Base-by-base conservation (phyloP, 2,329 filamentous ascomycete species). In the Metarhizium album region DNA sequence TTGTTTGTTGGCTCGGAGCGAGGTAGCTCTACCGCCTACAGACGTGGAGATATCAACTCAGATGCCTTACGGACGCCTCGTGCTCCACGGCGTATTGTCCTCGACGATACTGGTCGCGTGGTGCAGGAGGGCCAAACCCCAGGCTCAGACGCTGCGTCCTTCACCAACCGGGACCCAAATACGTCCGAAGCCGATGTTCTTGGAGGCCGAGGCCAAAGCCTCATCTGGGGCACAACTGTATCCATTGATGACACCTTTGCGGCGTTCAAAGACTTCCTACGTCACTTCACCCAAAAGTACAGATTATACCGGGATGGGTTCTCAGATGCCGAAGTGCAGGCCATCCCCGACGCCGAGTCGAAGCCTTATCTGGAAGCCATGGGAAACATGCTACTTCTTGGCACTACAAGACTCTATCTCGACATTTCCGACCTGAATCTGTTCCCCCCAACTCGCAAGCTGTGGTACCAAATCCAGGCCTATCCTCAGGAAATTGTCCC, bases 141-240 rank as follows among this genome's bases (percentile, higher is more conserved):
- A 20, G 72, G 74, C 52, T 83, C 80, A 0, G 81, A 84, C 58
- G 76, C 78, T 1, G 72, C 76, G 22, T 80, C 80, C 0, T 83
- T 82, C 58, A 72, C 74, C 35, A 82, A 81, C 62, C 68, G 78
- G 57, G 77, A 95, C 58, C 89, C 89, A 1, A 86, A 85, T 55
- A 96, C 90, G 6, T 96, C 91, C 2, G 93, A 98, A 66, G 93
- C 93, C 1, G 87, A 96, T 62, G 80, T 78, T 1, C 79, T 96
- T 40, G 91, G 90, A 38, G 93, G 90, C 2, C 81, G 81, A 52
- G 87, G 87, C 38, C 84, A 85, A 51, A 83, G 86, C 58, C 81
- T 94, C 52, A 91, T 98, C 56, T 98, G 93, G 93, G 93, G 93
- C 66, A 98, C 93, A 42, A 97, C 95, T 38, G 87, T 98, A 47